These are phyloP conservation scores for Penicillium corylophilum DNA, from an alignment of 2,329 filamentous ascomycete species.

Conservation along the genomic window DNA sequence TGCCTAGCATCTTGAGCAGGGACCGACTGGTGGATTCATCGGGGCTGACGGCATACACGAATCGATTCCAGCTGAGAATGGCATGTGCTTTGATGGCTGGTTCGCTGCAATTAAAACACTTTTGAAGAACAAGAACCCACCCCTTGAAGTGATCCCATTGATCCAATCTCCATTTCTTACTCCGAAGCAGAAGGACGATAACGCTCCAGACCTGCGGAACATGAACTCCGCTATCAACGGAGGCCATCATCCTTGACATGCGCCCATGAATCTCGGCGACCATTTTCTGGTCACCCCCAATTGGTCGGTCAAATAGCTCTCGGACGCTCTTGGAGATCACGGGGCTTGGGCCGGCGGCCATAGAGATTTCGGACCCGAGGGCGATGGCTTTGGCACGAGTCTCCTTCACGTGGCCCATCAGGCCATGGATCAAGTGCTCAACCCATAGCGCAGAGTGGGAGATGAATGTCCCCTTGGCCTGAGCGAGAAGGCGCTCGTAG, in stretches of 20 bases:
- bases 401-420: conserved; percentile 76
- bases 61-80: conserved; percentile 80
- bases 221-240: conserved; percentile 58
- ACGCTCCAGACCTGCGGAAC: conserved; percentile 91
- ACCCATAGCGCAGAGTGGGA: conserved; percentile 73
- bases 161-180: conserved; percentile 57
- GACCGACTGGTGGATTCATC: conserved; percentile 57
- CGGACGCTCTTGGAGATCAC: conserved; percentile 65
- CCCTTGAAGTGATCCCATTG: conserved; percentile 70
- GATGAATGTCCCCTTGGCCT: conserved; percentile 69
- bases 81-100: conserved; percentile 69
- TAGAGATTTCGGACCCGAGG: conserved; percentile 69
- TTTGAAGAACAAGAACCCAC: conserved; percentile 78
- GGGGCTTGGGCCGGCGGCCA: conserved; percentile 67
- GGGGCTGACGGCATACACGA: conserved; percentile 71
- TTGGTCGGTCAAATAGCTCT: conserved; percentile 50
- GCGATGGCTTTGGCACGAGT: conserved; percentile 72
- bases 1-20: conserved; percentile 63
- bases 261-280: conserved; percentile 67
- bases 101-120: conserved; percentile 80
- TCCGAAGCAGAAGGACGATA: conserved; percentile 72
- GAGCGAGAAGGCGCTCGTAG: conserved; percentile 73
- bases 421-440: conserved; percentile 74
- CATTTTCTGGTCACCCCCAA: conserved; percentile 59
- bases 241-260: conserved; percentile 64